These are phyloP conservation scores for Ceriops tagal DNA, from an alignment of 345 rosid species.

Conservation along the genomic window DNA sequence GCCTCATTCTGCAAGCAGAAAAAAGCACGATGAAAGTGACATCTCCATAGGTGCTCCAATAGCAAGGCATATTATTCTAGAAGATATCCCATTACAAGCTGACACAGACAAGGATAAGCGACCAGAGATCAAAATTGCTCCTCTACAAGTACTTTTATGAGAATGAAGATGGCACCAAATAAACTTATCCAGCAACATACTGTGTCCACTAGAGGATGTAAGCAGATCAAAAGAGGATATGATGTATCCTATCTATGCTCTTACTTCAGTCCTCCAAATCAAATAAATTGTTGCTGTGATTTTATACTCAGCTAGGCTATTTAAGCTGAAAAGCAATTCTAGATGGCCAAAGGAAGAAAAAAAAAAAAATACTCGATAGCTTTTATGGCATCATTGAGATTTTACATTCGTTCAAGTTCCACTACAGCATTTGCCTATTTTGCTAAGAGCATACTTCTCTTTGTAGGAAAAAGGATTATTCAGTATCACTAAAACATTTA, in stretches of 20 bases:
- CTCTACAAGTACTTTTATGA: too few relatives aligned
- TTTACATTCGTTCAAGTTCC: background rate
- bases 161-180: background rate
- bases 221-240: background rate
- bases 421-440: background rate
- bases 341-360: background rate
- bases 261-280: background rate
- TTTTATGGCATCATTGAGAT: background rate
- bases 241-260: background rate
- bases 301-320: background rate
- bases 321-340: background rate
- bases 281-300: background rate
- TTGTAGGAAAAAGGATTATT: background rate
- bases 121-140: too few relatives aligned
- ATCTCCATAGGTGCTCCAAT: too few relatives aligned
- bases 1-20: too few relatives aligned
- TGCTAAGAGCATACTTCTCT: background rate
- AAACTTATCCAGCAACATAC: background rate
- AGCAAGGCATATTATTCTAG: too few relatives aligned
- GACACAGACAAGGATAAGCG: too few relatives aligned
- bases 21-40: background rate
- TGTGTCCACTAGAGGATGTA: background rate
- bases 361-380: background rate
- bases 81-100: too few relatives aligned
- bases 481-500: conserved; percentile 28